Conservation (phyloP, 176 grass and related monocot species). For the Themeda triandra region DNA sequence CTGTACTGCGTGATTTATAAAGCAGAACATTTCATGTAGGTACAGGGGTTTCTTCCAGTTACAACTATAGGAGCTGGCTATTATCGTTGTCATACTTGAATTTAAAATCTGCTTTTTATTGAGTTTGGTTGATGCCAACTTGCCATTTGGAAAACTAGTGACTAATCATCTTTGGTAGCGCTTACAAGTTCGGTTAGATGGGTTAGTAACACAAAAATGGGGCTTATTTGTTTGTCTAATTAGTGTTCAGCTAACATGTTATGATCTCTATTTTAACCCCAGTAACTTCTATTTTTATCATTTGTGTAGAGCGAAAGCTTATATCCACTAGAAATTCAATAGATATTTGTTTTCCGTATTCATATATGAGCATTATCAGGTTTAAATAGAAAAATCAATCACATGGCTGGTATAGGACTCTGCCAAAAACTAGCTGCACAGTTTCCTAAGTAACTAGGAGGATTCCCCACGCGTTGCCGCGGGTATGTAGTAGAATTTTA, state of each 20-base stretch:
- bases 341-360: not conserved
- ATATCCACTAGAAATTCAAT: not conserved
- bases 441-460: not conserved
- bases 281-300: not conserved
- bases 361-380: not conserved
- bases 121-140: not conserved
- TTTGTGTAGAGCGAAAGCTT: not conserved
- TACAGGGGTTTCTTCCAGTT: not conserved
- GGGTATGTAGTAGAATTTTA: too few relatives aligned
- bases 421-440: not conserved
- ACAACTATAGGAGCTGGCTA: not conserved
- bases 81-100: not conserved
- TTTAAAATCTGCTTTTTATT: not conserved
- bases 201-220: not conserved
- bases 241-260: not conserved
- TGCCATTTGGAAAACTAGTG: not conserved
- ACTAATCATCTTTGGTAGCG: not conserved
- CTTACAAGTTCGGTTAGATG: not conserved
- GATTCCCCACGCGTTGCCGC: too few relatives aligned
- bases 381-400: not conserved
- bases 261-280: not conserved
- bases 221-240: not conserved
- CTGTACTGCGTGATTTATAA: not conserved
- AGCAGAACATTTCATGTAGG: not conserved
- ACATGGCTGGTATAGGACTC: not conserved